These are phyloP conservation scores for Terana coerulea DNA, from an alignment of 768 basidiomycete species.

Conservation along the genomic window DNA sequence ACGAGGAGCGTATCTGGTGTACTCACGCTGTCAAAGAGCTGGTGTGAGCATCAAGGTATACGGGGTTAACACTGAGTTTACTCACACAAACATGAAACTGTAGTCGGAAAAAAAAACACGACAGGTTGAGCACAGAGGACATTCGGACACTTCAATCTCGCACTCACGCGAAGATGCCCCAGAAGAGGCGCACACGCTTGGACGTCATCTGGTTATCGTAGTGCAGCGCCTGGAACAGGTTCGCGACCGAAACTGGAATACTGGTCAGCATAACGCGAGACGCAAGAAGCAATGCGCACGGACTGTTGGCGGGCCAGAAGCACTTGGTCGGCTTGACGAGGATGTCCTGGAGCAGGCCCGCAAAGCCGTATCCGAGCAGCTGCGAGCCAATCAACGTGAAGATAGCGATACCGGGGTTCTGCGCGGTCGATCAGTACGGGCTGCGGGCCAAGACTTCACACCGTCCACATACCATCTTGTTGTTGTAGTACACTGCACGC, in stretches of 20 bases:
- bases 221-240: conserved; percentile 34
- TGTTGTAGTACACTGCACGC: conserved; percentile 34
- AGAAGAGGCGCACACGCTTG: conserved; percentile 38
- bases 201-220: conserved; percentile 33
- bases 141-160: no score
- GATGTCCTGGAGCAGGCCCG: conserved; percentile 37
- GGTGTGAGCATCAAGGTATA: no score
- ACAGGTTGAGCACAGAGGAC: no score
- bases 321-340: conserved; percentile 47
- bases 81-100: conserved; percentile 11
- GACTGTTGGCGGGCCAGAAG: conserved; percentile 28
- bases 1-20: no score
- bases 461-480: conserved; percentile 25
- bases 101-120: neutral
- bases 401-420: conserved; percentile 30
- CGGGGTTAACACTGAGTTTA: neutral
- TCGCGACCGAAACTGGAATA: conserved; percentile 18
- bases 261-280: neutral
- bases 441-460: no score
- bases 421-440: neutral
- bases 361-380: conserved; percentile 32
- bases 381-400: conserved; percentile 34
- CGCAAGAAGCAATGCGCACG: neutral
- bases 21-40: no score
- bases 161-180: conserved; percentile 32